Evolutionary conservation across 192 early-diverging fungal species (phyloP).

Genomic region (Backusella morwellensis): DNA sequence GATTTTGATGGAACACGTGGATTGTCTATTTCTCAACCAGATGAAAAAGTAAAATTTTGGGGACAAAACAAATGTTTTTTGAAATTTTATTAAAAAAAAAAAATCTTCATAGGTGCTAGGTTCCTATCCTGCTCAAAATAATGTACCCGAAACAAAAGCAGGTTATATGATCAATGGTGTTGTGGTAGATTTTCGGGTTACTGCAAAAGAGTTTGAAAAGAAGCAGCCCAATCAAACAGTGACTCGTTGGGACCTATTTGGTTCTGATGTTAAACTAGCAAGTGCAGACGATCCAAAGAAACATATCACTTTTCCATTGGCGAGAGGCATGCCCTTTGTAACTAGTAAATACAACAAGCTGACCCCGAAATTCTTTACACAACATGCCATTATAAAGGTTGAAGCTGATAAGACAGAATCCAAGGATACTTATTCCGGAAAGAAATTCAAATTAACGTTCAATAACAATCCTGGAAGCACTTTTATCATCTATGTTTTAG

Average conservation of each 20-base stretch:
- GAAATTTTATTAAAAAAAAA: slow-evolving; percentile 8
- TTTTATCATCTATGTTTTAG: slow-evolving; percentile 32
- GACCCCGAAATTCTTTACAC: slow-evolving; percentile 35
- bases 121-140: slow-evolving; percentile 27
- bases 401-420: neutral
- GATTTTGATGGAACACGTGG: slow-evolving; percentile 28
- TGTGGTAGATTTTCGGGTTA: slow-evolving; percentile 29
- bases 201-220: slow-evolving; percentile 25
- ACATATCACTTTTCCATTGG: slow-evolving; percentile 27
- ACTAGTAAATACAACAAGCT: slow-evolving; percentile 27
- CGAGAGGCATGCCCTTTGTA: slow-evolving; percentile 33
- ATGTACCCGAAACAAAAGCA: slow-evolving; percentile 21
- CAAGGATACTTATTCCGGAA: slow-evolving; percentile 7
- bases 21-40: slow-evolving; percentile 27
- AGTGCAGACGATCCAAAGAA: neutral
- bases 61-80: neutral
- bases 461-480: slow-evolving; percentile 23
- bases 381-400: slow-evolving; percentile 27
- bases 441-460: slow-evolving; percentile 29
- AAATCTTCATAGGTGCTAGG: slow-evolving; percentile 10
- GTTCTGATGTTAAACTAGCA: slow-evolving; percentile 17
- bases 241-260: slow-evolving; percentile 28
- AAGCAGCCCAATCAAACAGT: slow-evolving; percentile 5
- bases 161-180: slow-evolving; percentile 32
- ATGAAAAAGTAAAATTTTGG: slow-evolving; percentile 12